phyloP scores from a whole-genome alignment of 23 red algal species.

The Gracilaria domingensis region DNA sequence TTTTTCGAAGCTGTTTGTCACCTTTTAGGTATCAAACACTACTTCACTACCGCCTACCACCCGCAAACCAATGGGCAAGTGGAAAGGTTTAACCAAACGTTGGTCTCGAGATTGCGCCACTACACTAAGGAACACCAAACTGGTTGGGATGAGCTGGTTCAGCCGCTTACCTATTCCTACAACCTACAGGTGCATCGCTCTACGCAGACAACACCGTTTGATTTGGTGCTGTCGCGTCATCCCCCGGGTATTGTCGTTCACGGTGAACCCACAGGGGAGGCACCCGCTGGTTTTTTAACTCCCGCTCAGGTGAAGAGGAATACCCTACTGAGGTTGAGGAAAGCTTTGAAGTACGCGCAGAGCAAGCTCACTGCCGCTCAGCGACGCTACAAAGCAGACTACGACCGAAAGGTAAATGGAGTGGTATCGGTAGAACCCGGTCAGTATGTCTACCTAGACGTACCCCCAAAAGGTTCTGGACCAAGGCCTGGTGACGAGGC shows the following conservation, averaged over 20 bases:
- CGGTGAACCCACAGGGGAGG: not conserved
- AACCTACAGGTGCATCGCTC: slow-evolving; percentile 31
- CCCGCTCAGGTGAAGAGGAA: slow-evolving; percentile 5
- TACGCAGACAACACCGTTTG: slow-evolving; percentile 22
- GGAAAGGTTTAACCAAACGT: slow-evolving; percentile 41
- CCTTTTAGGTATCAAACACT: slow-evolving; percentile 18
- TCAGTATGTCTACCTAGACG: not conserved
- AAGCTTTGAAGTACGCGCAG: slow-evolving; percentile 9
- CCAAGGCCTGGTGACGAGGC: not conserved
- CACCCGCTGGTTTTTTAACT: slow-evolving; percentile 6
- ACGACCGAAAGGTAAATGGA: slow-evolving; percentile 9
- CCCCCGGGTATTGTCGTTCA: slow-evolving; percentile 18
- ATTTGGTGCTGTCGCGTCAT: slow-evolving; percentile 33
- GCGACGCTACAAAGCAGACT: slow-evolving; percentile 15
- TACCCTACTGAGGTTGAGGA: not conserved
- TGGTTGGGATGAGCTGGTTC: slow-evolving; percentile 23
- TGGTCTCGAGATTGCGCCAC: not conserved
- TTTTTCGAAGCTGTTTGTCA: slow-evolving; percentile 42
- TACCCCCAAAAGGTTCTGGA: not conserved
- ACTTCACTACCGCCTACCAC: slow-evolving; percentile 53
- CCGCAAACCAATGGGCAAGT: slow-evolving; percentile 53
- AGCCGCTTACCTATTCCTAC: slow-evolving; percentile 28
- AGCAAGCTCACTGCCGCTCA: slow-evolving; percentile 14
- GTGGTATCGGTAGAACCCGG: not conserved
- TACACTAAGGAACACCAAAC: slow-evolving; percentile 34